A percentile compares a stretch with the other conserved stretches of the same genome.
Conservation (phyloP, 2,329 filamentous ascomycete species). For the Fusarium sp. region DNA sequence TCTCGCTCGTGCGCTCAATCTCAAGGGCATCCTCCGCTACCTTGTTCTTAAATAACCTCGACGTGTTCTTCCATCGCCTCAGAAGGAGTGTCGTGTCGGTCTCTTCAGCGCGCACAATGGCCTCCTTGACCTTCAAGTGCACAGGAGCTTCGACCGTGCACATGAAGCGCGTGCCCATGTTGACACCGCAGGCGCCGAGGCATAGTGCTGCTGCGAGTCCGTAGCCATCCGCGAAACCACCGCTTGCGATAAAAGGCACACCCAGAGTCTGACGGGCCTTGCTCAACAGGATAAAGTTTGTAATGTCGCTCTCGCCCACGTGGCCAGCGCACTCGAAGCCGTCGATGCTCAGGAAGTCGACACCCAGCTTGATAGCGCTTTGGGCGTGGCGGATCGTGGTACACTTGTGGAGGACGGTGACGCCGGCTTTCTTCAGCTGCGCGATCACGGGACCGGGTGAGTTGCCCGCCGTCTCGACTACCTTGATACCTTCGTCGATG, state of each 20-base stretch:
- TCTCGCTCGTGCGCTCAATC: slow-evolving; percentile 85
- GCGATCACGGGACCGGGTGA: slow-evolving; percentile 89
- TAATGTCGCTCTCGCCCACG: slow-evolving; percentile 89
- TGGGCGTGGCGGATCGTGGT: slow-evolving; percentile 95
- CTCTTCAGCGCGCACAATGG: slow-evolving; percentile 90
- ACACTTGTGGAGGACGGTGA: slow-evolving; percentile 94
- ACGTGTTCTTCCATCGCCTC: slow-evolving; percentile 93
- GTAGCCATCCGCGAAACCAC: slow-evolving; percentile 94
- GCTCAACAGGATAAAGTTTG: slow-evolving; percentile 90
- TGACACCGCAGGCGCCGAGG: slow-evolving; percentile 92
- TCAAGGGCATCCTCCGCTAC: slow-evolving; percentile 84
- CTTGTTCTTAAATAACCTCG: slow-evolving; percentile 90
- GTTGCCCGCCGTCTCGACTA: slow-evolving; percentile 95
- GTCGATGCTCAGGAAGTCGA: slow-evolving; percentile 97
- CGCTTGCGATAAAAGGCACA: slow-evolving; percentile 94
- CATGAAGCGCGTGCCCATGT: slow-evolving; percentile 99
- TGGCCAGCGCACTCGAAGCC: slow-evolving; percentile 97
- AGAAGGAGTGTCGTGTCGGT: slow-evolving; percentile 92
- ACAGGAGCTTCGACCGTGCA: slow-evolving; percentile 94
- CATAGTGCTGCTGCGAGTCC: slow-evolving; percentile 92
- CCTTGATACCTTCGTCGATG: slow-evolving; percentile 91
- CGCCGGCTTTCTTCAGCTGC: slow-evolving; percentile 84
- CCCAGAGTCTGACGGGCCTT: slow-evolving; percentile 86
- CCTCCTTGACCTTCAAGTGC: slow-evolving; percentile 92
- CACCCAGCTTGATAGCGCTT: slow-evolving; percentile 92